Percentiles rank a stretch among this genome's conserved stretches.
Conservation (phyloP, 805 yeast genomes). For the Wickerhamiella sorbophila region DNA sequence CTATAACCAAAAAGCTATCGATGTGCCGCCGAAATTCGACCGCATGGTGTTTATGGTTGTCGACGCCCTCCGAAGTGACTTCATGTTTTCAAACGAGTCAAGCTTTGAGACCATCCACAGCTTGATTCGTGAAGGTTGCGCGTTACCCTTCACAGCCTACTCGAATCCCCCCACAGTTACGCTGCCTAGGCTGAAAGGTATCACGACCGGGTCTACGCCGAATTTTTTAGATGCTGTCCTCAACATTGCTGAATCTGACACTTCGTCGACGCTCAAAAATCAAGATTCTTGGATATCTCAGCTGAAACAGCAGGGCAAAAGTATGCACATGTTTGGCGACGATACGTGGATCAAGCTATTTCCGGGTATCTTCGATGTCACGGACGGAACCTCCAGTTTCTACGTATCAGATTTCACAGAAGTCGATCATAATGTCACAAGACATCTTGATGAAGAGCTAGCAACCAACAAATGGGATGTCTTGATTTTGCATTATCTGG, state of each 20-base stretch:
- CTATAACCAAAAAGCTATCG: slow-evolving; percentile 10
- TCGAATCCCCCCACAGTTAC: slow-evolving; percentile 97
- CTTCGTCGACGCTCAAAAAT: slow-evolving; percentile 46
- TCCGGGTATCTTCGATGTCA: slow-evolving; percentile 47
- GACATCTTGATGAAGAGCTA: slow-evolving; percentile 60
- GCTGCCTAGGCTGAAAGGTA: slow-evolving; percentile 64
- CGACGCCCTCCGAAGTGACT: slow-evolving; percentile 88
- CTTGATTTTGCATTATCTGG: slow-evolving; percentile 76
- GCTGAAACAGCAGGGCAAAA: slow-evolving; percentile 30
- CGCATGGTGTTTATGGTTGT: slow-evolving; percentile 70
- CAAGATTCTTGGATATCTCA: slow-evolving; percentile 87
- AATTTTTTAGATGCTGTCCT: slow-evolving; percentile 86
- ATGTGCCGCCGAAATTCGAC: slow-evolving; percentile 36
- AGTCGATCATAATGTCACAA: slow-evolving; percentile 84
- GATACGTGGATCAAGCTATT: slow-evolving; percentile 94
- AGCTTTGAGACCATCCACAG: slow-evolving; percentile 53
- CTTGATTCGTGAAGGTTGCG: slow-evolving; percentile 49
- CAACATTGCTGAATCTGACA: slow-evolving; percentile 84
- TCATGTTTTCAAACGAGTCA: slow-evolving; percentile 53
- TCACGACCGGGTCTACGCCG: slow-evolving; percentile 83
- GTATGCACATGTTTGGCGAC: slow-evolving; percentile 81
- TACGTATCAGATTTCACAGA: slow-evolving; percentile 91
- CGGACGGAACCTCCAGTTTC: slow-evolving; percentile 85
- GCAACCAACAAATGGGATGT: slow-evolving; percentile 54
- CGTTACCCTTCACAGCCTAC: slow-evolving; percentile 79